Percentiles rank a stretch among this genome's conserved stretches.
These are phyloP conservation scores for Mortierella polycephala DNA, from an alignment of 371 early-diverging fungal species.

Conservation along the genomic window DNA sequence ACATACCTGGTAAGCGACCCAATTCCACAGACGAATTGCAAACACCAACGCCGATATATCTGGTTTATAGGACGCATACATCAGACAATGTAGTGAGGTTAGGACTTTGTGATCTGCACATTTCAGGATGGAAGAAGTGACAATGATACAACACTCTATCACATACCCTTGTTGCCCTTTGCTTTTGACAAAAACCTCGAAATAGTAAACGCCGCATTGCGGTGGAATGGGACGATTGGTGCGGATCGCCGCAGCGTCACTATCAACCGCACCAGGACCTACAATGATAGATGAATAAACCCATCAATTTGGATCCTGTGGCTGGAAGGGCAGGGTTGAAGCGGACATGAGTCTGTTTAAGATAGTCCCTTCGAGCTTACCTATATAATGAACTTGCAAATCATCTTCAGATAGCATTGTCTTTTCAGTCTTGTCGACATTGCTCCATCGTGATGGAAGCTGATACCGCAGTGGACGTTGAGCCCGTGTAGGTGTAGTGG, in stretches of 20 bases:
- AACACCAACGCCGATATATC: conserved; percentile 91
- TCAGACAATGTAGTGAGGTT: not conserved
- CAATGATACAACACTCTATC: not conserved
- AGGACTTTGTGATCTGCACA: not conserved
- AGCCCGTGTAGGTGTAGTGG: conserved; percentile 1
- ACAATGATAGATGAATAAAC: not conserved
- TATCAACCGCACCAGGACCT: conserved; percentile 85
- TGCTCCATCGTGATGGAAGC: conserved; percentile 74
- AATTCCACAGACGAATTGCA: conserved; percentile 64
- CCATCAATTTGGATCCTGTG: too few species aligned
- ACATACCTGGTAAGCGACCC: conserved; percentile 83
- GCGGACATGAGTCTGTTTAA: too few species aligned
- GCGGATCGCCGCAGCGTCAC: conserved; percentile 86
- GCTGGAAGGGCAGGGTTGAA: too few species aligned
- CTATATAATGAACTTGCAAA: conserved; percentile 68
- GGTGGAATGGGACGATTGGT: conserved; percentile 86
- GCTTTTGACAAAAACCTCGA: conserved; percentile 83
- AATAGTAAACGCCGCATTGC: conserved; percentile 93
- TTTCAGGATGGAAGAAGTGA: not conserved
- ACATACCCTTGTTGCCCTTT: conserved; percentile 90
- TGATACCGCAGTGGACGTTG: conserved; percentile 32
- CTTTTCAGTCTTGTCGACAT: conserved; percentile 67
- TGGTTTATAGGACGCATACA: conserved; percentile 18
- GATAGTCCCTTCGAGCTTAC: conserved; percentile 39
- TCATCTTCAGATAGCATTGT: conserved; percentile 66